Conservation (phyloP, 768 basidiomycete species). For the Cubamyces lactineus region DNA sequence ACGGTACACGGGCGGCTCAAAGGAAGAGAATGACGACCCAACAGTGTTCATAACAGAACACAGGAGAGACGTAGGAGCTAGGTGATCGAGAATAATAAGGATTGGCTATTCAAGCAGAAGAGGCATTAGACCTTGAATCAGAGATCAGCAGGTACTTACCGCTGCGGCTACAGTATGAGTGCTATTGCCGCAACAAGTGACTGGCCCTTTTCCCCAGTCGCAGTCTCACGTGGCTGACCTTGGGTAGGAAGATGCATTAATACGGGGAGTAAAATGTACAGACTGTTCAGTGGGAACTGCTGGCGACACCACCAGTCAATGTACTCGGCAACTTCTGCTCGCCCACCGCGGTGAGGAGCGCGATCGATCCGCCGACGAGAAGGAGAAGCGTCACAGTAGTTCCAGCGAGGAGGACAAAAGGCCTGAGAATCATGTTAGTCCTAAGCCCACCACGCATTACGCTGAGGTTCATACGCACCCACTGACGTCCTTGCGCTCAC, state of each 20-base stretch:
- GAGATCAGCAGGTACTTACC: too few species aligned
- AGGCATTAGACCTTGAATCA: too few species aligned
- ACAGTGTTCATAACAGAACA: too few species aligned
- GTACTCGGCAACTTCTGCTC: slow-evolving; percentile 72
- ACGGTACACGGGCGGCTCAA: too few species aligned
- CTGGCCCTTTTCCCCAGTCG: too few species aligned
- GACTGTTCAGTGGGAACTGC: slow-evolving; percentile 8
- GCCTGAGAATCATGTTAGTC: slow-evolving; percentile 43
- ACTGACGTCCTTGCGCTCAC: slow-evolving; percentile 81
- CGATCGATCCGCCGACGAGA: slow-evolving; percentile 67
- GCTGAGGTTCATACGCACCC: slow-evolving; percentile 54
- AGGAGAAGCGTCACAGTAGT: slow-evolving; percentile 67
- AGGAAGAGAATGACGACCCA: too few species aligned
- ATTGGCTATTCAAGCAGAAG: too few species aligned
- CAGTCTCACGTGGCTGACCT: neutral
- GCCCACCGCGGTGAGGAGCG: slow-evolving; percentile 66
- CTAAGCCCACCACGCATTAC: neutral
- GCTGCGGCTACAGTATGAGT: too few species aligned
- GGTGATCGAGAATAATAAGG: too few species aligned
- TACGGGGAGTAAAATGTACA: slow-evolving; percentile 13
- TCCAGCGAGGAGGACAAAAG: slow-evolving; percentile 75
- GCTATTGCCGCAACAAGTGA: too few species aligned
- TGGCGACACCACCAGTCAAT: slow-evolving; percentile 48
- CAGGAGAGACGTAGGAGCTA: too few species aligned
- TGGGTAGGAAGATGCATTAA: slow-evolving; percentile 1